phyloP scores from a whole-genome alignment of 345 rosid species.

The Bruguiera gymnorhiza region DNA sequence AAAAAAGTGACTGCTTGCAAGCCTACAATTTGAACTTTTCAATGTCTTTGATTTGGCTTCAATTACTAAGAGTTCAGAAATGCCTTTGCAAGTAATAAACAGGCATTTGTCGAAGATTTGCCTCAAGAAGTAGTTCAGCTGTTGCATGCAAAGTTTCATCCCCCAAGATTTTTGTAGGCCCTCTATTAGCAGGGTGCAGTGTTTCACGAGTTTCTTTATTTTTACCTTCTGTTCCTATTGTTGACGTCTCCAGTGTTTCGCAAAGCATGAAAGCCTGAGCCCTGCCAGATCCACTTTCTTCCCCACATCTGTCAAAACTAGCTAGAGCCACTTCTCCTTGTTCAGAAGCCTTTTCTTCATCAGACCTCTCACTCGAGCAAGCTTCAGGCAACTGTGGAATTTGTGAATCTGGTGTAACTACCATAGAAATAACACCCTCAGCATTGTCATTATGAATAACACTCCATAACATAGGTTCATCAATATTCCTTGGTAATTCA shows the following conservation, averaged over 20 bases:
- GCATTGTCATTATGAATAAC: constrained; percentile 15
- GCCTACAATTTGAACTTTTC: not conserved
- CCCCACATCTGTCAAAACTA: constrained; percentile 18
- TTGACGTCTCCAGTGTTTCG: constrained; percentile 34
- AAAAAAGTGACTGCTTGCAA: not conserved
- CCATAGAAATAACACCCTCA: constrained; percentile 15
- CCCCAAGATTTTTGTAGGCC: constrained; percentile 21
- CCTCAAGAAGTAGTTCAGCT: constrained; percentile 35
- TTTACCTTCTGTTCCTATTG: constrained; percentile 27
- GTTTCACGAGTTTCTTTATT: constrained; percentile 33
- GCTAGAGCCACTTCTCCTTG: constrained; percentile 29
- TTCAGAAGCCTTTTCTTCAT: constrained; percentile 36
- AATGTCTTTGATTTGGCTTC: not conserved
- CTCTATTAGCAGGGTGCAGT: constrained; percentile 36
- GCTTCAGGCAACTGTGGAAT: constrained; percentile 27
- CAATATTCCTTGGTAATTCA: constrained; percentile 17
- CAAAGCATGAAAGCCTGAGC: constrained; percentile 26
- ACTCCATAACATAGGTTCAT: constrained; percentile 16
- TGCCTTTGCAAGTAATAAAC: constrained; percentile 10
- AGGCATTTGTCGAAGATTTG: constrained; percentile 20
- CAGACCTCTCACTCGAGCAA: constrained; percentile 24
- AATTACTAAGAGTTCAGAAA: not conserved
- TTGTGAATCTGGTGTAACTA: constrained; percentile 20
- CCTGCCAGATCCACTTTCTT: constrained; percentile 30
- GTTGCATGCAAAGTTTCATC: constrained; percentile 22